These are phyloP conservation scores for Solanum pennellii DNA, from an alignment of 257 asterid genomes.

Conservation along the genomic window DNA sequence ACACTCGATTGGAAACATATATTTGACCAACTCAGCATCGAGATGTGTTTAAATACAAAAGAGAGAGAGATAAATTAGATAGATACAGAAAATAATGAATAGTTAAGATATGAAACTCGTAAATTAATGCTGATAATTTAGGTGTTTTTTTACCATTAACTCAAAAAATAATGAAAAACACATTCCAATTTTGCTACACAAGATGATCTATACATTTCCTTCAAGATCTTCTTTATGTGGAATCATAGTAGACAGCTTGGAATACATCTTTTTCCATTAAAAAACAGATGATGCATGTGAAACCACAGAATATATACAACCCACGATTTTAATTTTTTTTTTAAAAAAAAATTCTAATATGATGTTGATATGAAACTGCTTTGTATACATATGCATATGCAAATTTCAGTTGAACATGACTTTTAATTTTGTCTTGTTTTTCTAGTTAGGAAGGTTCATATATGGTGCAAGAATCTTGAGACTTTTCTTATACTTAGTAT, in stretches of 20 bases:
- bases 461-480: conserved; percentile 25
- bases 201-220: neutral
- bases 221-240: neutral
- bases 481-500: conserved; percentile 29
- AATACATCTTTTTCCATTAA: neutral
- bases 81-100: neutral
- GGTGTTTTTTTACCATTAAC: neutral
- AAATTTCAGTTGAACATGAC: conserved; percentile 1
- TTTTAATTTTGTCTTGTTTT: conserved; percentile 17
- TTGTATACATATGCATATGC: neutral
- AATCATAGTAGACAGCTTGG: neutral
- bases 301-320: neutral
- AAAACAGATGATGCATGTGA: conserved; percentile 6
- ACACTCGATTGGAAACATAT: neutral
- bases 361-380: neutral
- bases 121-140: neutral
- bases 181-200: neutral
- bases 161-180: neutral
- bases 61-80: neutral
- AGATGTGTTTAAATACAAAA: neutral
- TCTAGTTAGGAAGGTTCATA: conserved; percentile 15
- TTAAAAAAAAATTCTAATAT: neutral
- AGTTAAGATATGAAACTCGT: neutral
- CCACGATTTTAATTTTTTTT: neutral
- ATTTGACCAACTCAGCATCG: neutral